Base-by-base conservation (phyloP, 257 asterid species). In the Solanum appendiculatum region DNA sequence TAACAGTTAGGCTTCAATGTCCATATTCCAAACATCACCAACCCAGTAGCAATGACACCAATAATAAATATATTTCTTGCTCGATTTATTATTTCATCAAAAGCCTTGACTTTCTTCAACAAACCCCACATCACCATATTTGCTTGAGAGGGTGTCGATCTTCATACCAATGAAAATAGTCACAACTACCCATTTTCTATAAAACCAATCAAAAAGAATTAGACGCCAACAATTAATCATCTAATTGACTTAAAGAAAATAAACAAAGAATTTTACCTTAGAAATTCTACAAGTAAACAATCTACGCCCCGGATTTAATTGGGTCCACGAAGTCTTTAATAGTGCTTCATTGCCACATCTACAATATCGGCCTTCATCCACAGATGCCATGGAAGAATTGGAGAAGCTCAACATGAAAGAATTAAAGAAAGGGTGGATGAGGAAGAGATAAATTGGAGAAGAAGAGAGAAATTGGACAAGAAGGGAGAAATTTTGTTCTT, bases 251-350 rank as follows among this genome's bases (percentile, higher is more conserved):
- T 23, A 11, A 2, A 25, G 3, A n/a, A 63, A 63, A 63, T n/a
- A 63, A 25, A 51, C 0, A 51, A 51, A 51, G 60, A 51, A 51
- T 16, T 51, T 11, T 63, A 63, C 9, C 33, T 63, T 63, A 13
- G 0, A 25, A n/a, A n/a, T 63, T 63, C 31, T 63, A 63, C 18
- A n/a, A 63, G 33, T 63, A 63, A 63, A 63, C n/a, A 63, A 3
- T 4, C 0, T 63, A 63, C 0, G 34, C 0, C 16, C 0, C n/a
- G 16, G 0, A 11, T 25, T 63, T 63, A 2, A 5, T n/a, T 63
- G 70, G 7, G 2, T 63, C 8, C 0, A 16, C 9, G 7, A 48
- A 51, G 9, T 51, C 60, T 16, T 16, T 51, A 51, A 51, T 51
- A 51, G 3, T 63, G 18, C 33, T 63, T 25, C 70, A 25, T 25